phyloP scores from a whole-genome alignment of 1,139 yeast genomes.

The Lodderomyces margitis region DNA sequence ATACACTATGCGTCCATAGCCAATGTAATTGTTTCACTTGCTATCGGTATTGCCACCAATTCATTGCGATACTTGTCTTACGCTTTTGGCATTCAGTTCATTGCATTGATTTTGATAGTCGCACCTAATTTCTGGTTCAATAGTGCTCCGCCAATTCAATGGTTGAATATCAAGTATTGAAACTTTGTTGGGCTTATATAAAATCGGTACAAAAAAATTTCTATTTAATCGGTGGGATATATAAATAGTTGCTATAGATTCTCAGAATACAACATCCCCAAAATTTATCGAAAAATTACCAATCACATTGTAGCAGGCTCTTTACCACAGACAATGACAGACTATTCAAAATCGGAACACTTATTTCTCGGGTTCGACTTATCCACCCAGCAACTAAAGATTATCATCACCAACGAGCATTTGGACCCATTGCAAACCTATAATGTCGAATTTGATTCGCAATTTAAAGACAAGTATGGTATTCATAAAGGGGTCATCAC shows the following conservation, averaged over 20 bases:
- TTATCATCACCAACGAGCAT: conserved; percentile 58
- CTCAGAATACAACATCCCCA: too few species aligned
- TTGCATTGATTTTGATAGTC: conserved; percentile 12
- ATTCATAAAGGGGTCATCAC: conserved; percentile 70
- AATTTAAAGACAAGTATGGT: conserved; percentile 52
- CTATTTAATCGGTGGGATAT: too few species aligned
- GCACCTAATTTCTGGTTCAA: conserved; percentile 16
- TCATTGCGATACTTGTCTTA: conserved; percentile 10
- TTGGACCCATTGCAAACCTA: conserved; percentile 56
- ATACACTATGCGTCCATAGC: conserved; percentile 10
- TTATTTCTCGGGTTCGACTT: conserved; percentile 75
- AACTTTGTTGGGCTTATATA: not conserved
- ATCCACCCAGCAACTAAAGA: conserved; percentile 86
- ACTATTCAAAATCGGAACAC: not conserved
- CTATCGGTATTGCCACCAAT: conserved; percentile 13
- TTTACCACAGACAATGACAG: not conserved
- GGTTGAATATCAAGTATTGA: conserved; percentile 14
- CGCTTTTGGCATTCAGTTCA: conserved; percentile 15
- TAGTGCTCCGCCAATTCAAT: conserved; percentile 13
- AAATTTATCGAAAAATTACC: too few species aligned
- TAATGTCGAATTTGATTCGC: conserved; percentile 70
- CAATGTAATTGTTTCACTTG: conserved; percentile 13
- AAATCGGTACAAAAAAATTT: not conserved
- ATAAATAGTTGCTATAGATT: too few species aligned
- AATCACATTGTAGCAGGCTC: not conserved